A percentile compares a stretch with the other conserved stretches of the same genome.
These are phyloP conservation scores for Rhizopogon vinicolor DNA, from an alignment of 768 basidiomycete genomes.

Conservation along the genomic window DNA sequence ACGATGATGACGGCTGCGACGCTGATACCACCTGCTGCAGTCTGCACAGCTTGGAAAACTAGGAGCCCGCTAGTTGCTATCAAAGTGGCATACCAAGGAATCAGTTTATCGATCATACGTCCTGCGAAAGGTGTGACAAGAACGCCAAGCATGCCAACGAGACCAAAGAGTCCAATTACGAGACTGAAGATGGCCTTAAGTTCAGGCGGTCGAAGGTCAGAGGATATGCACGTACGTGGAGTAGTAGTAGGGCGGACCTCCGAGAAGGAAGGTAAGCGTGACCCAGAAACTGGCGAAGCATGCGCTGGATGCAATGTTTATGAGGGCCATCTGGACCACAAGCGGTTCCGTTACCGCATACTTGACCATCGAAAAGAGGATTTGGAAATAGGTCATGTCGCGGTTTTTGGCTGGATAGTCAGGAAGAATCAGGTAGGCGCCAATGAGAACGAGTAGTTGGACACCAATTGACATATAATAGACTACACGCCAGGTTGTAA, in stretches of 20 bases:
- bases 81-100: constrained; percentile 77
- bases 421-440: constrained; percentile 63
- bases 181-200: constrained; percentile 23
- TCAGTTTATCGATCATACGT: constrained; percentile 58
- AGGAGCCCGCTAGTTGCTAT: constrained; percentile 43
- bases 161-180: constrained; percentile 69
- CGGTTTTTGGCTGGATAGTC: constrained; percentile 79
- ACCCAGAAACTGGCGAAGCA: constrained; percentile 66
- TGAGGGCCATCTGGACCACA: constrained; percentile 61
- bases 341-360: constrained; percentile 75
- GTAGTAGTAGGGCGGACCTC: constrained; percentile 70
- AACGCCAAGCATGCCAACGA: constrained; percentile 71
- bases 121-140: constrained; percentile 68
- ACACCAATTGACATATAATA: constrained; percentile 77
- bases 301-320: constrained; percentile 56
- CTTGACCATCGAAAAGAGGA: constrained; percentile 74
- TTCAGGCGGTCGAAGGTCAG: not conserved
- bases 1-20: constrained; percentile 68
- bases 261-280: constrained; percentile 77
- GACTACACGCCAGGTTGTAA: constrained; percentile 64
- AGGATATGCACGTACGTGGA: constrained; percentile 46
- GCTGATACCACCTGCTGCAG: constrained; percentile 64
- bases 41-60: constrained; percentile 57
- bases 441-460: constrained; percentile 52
- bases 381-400: constrained; percentile 59